phyloP scores from a whole-genome alignment of 2,329 filamentous ascomycete genomes.

The Verticillium longisporum region DNA sequence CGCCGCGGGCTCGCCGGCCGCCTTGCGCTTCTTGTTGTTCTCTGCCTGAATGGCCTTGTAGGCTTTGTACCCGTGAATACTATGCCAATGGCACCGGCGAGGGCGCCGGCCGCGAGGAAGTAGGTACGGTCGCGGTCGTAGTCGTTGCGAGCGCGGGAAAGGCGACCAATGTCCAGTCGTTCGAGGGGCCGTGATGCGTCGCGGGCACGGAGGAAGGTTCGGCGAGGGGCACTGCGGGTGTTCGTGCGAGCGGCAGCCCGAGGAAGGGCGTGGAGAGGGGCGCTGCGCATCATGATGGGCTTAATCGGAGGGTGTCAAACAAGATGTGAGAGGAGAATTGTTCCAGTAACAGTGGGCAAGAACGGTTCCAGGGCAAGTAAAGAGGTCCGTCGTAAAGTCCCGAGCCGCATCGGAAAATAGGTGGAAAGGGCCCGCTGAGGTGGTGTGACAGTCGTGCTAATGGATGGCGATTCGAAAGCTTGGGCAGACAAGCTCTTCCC shows the following conservation, averaged over 20 bases:
- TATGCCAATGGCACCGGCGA: constrained; percentile 42
- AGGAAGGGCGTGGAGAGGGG: constrained; percentile 15
- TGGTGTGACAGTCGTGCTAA: neutral
- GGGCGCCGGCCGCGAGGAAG: constrained; percentile 43
- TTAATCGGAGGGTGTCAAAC: neutral
- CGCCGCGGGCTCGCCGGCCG: constrained; percentile 15
- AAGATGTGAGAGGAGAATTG: neutral
- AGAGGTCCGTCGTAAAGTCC: neutral
- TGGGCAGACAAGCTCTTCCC: neutral
- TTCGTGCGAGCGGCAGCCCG: constrained; percentile 8
- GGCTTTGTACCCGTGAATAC: constrained; percentile 44
- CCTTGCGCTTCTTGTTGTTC: constrained; percentile 20
- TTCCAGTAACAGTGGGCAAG: neutral
- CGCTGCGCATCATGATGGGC: neutral
- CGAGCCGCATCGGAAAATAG: neutral
- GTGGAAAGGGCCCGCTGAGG: neutral
- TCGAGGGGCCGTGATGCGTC: constrained; percentile 31
- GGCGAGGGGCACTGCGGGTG: constrained; percentile 14
- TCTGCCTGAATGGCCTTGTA: constrained; percentile 30
- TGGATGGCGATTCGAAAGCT: neutral
- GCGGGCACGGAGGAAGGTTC: constrained; percentile 25
- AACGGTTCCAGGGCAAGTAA: neutral
- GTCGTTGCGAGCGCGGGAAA: constrained; percentile 37
- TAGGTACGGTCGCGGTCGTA: constrained; percentile 44
- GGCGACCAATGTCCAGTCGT: constrained; percentile 40